These are phyloP conservation scores for Periconia macrospinosa DNA, from an alignment of 2,329 filamentous ascomycete species.

Conservation along the genomic window DNA sequence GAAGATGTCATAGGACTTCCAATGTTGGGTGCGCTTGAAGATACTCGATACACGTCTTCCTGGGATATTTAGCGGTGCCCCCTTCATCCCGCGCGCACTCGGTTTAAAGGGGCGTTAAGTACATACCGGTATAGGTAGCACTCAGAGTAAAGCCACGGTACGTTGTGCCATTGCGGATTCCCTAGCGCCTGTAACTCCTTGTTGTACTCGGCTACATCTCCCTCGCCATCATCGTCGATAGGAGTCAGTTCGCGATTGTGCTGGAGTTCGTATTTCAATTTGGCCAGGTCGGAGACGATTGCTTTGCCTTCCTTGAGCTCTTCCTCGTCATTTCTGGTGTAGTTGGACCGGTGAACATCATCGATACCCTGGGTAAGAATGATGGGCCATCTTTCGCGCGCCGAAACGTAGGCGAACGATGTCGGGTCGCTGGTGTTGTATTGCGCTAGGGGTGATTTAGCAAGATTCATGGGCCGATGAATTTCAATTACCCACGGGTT, in stretches of 20 bases:
- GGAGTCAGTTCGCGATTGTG: constrained; percentile 81
- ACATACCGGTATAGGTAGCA: constrained; percentile 85
- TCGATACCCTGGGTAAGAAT: constrained; percentile 94
- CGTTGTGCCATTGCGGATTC: constrained; percentile 77
- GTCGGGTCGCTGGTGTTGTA: constrained; percentile 79
- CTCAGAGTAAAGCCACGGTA: constrained; percentile 87
- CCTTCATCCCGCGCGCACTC: not conserved
- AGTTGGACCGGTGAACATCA: constrained; percentile 80
- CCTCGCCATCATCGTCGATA: constrained; percentile 72
- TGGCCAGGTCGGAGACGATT: constrained; percentile 77
- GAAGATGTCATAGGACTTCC: constrained; percentile 91
- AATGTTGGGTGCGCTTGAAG: constrained; percentile 76
- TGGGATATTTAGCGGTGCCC: constrained; percentile 26
- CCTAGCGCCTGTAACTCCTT: constrained; percentile 76
- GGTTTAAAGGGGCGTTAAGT: not conserved
- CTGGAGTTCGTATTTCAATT: constrained; percentile 91
- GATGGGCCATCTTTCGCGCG: constrained; percentile 85
- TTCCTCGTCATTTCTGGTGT: constrained; percentile 60
- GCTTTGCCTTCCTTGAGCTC: constrained; percentile 80
- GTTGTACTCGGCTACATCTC: constrained; percentile 83
- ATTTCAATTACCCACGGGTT: constrained; percentile 59
- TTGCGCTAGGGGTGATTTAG: constrained; percentile 58
- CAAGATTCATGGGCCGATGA: not conserved
- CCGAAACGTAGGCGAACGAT: constrained; percentile 86
- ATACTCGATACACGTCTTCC: constrained; percentile 75